These are phyloP conservation scores for Yamadazyma paraphyllophila DNA, from an alignment of 805 yeast species.

Conservation along the genomic window DNA sequence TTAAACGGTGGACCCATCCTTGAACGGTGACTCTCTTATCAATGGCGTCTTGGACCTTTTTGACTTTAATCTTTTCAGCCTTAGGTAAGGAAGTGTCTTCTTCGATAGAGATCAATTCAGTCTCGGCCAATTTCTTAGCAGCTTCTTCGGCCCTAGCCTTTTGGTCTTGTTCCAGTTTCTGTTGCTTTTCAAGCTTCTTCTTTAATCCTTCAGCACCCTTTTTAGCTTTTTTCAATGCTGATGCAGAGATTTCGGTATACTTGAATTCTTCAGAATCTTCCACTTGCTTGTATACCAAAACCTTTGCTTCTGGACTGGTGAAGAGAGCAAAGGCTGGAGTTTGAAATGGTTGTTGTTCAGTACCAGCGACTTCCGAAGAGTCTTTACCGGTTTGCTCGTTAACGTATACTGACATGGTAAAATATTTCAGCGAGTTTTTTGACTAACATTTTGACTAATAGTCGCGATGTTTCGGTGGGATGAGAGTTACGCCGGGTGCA, in stretches of 20 bases:
- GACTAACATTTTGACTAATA: neutral
- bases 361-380: conserved; percentile 50
- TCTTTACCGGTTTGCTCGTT: conserved; percentile 75
- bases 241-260: conserved; percentile 77
- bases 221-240: conserved; percentile 93
- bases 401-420: conserved; percentile 54
- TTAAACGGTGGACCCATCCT: conserved; percentile 96
- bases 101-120: conserved; percentile 65
- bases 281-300: conserved; percentile 58
- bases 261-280: conserved; percentile 52
- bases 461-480: neutral
- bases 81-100: conserved; percentile 73
- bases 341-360: conserved; percentile 69
- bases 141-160: conserved; percentile 58
- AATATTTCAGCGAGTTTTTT: conserved; percentile 1
- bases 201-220: conserved; percentile 91
- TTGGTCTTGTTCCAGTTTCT: conserved; percentile 57
- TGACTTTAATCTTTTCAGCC: conserved; percentile 68
- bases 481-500: neutral
- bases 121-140: conserved; percentile 72
- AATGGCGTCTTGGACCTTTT: conserved; percentile 49
- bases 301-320: conserved; percentile 49
- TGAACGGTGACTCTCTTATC: conserved; percentile 73
- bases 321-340: conserved; percentile 81
- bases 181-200: conserved; percentile 72